Percentiles rank a stretch among this genome's conserved stretches.
Conservation (phyloP, 768 basidiomycete species). For the Hypholoma fasciculare region DNA sequence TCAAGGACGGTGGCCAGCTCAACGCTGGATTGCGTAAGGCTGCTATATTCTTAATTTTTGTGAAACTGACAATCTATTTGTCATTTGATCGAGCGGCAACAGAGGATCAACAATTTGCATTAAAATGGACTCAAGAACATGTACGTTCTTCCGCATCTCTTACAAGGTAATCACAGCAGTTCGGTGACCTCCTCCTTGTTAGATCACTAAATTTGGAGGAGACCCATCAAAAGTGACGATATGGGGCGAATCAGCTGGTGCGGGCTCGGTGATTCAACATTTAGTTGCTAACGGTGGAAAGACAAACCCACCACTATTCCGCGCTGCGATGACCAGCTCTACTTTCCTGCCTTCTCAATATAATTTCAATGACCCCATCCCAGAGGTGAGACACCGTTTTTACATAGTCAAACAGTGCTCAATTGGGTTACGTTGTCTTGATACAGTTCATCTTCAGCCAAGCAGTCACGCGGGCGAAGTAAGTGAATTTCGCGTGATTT, state of each 20-base stretch:
- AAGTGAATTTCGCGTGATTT: too few relatives aligned
- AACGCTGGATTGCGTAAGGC: slow-evolving; percentile 53
- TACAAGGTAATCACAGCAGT: neutral
- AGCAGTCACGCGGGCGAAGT: slow-evolving; percentile 4
- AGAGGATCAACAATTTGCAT: slow-evolving; percentile 46
- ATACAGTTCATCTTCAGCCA: slow-evolving; percentile 16
- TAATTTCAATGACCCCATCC: slow-evolving; percentile 39
- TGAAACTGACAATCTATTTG: too few relatives aligned
- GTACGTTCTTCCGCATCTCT: slow-evolving; percentile 17
- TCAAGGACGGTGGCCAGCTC: slow-evolving; percentile 41
- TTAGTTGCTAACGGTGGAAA: slow-evolving; percentile 45
- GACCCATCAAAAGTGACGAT: slow-evolving; percentile 39
- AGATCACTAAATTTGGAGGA: slow-evolving; percentile 43
- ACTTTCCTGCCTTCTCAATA: slow-evolving; percentile 47
- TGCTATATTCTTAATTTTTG: too few relatives aligned
- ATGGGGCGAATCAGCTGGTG: slow-evolving; percentile 47
- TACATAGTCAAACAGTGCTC: neutral
- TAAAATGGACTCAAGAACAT: slow-evolving; percentile 42
- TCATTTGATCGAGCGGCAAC: slow-evolving; percentile 5
- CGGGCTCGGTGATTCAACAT: slow-evolving; percentile 52
- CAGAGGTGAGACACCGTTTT: slow-evolving; percentile 28
- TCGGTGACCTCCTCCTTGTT: neutral
- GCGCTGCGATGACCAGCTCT: slow-evolving; percentile 46
- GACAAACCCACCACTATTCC: slow-evolving; percentile 44
- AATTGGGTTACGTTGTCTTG: slow-evolving; percentile 7